phyloP scores from a whole-genome alignment of 805 yeast genomes.

The Wickerhamiella dianesei region DNA sequence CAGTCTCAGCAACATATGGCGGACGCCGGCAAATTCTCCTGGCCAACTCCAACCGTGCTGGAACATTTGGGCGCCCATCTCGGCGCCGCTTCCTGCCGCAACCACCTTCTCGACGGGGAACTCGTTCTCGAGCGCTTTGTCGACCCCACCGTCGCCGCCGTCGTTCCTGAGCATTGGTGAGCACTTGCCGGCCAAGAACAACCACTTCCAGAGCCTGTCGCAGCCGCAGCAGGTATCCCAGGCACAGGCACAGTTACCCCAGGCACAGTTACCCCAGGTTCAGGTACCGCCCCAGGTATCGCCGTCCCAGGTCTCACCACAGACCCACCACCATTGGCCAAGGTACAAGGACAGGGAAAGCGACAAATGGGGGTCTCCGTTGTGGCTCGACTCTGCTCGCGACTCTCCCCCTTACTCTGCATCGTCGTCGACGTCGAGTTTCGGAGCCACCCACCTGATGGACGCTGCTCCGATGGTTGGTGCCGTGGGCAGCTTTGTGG shows the following conservation, averaged over 20 bases:
- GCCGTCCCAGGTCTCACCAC: not conserved
- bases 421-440: not conserved
- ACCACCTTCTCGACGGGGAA: not conserved
- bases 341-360: no score
- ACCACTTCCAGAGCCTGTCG: no score
- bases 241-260: no score
- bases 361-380: not conserved
- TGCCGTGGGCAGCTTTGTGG: not conserved
- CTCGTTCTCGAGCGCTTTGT: not conserved
- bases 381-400: not conserved
- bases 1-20: not conserved
- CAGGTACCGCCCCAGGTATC: not conserved
- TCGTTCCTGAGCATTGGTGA: not conserved
- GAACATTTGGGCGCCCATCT: slow-evolving; percentile 10
- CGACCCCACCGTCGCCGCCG: not conserved
- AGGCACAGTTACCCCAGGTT: no score
- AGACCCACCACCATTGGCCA: no score
- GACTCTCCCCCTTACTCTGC: not conserved
- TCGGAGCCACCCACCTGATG: not conserved
- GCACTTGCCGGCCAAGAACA: no score
- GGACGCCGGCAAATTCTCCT: not conserved
- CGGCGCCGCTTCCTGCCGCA: not conserved
- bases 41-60: slow-evolving; percentile 11
- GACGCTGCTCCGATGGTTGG: not conserved
- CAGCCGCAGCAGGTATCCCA: no score